phyloP scores from a whole-genome alignment of 371 early-diverging fungal genomes.

The Syncephalis plumigaleata region DNA sequence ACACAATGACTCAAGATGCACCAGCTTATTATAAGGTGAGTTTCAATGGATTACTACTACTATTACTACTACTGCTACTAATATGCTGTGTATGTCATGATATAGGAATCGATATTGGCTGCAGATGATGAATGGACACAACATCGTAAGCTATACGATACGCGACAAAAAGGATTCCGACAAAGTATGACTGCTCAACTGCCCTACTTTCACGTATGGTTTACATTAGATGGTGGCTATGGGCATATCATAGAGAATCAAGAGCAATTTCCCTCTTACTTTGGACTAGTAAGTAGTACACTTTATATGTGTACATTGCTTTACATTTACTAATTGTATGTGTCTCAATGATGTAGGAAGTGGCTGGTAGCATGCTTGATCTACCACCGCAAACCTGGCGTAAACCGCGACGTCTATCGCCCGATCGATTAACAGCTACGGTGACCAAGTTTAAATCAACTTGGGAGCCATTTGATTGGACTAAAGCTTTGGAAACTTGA shows the following conservation, averaged over 20 bases:
- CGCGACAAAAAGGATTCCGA: slow-evolving; percentile 45
- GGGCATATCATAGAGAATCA: slow-evolving; percentile 92
- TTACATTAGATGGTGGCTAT: slow-evolving; percentile 63
- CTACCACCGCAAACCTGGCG: no score
- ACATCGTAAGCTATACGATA: slow-evolving; percentile 76
- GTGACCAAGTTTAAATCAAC: no score
- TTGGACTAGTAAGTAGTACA: slow-evolving; percentile 32
- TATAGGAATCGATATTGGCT: slow-evolving; percentile 50
- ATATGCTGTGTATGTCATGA: not conserved
- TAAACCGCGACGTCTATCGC: no score
- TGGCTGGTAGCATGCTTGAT: no score
- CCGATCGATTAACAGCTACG: no score
- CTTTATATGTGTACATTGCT: no score
- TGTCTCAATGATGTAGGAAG: no score
- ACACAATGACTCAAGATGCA: slow-evolving; percentile 49
- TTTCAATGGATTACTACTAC: no score
- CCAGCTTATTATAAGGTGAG: slow-evolving; percentile 66
- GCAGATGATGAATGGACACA: slow-evolving; percentile 85
- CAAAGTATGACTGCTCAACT: slow-evolving; percentile 47
- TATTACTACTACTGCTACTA: not conserved
- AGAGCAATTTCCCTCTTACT: slow-evolving; percentile 59
- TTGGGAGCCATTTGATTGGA: no score
- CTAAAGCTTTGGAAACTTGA: no score
- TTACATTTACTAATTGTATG: no score
- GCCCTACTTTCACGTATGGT: slow-evolving; percentile 96